phyloP scores from a whole-genome alignment of 1,284 basidiomycete genomes.

The Chalciporus sp. region DNA sequence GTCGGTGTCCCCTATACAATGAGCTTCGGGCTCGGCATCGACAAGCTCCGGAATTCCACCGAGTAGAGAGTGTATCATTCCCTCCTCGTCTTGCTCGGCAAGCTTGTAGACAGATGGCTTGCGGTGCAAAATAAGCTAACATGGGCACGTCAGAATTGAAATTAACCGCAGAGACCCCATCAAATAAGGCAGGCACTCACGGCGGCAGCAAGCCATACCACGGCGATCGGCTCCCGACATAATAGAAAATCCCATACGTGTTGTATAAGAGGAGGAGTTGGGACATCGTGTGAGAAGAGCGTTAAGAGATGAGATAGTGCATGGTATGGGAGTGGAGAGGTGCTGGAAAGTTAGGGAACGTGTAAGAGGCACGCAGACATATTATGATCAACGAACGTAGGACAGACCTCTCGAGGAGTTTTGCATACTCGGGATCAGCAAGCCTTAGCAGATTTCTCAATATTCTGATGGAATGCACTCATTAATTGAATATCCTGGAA shows the following conservation, averaged over 20 bases:
- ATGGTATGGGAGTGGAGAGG: constrained; percentile 78
- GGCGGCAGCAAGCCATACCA: constrained; percentile 82
- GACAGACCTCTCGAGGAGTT: constrained; percentile 64
- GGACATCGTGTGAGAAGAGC: constrained; percentile 89
- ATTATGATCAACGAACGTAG: constrained; percentile 3
- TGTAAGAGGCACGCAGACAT: constrained; percentile 5
- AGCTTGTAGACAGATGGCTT: constrained; percentile 60
- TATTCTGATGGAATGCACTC: constrained; percentile 45
- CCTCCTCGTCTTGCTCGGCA: constrained; percentile 68
- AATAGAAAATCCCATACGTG: constrained; percentile 89
- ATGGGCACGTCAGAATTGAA: constrained; percentile 6
- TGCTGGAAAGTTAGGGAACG: constrained; percentile 32
- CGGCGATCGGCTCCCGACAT: constrained; percentile 76
- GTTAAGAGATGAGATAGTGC: constrained; percentile 90
- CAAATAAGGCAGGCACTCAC: constrained; percentile 47
- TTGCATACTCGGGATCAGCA: constrained; percentile 72
- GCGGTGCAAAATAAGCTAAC: constrained; percentile 61
- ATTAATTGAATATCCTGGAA: not conserved
- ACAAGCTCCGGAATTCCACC: constrained; percentile 69
- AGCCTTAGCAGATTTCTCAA: constrained; percentile 69
- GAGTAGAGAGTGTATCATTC: constrained; percentile 85
- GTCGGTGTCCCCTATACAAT: not conserved
- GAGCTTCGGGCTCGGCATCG: constrained; percentile 41
- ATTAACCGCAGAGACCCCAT: not conserved
- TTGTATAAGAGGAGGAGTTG: constrained; percentile 81